Evolutionary conservation across 2,329 filamentous ascomycete species (phyloP).

Genomic region (Helotiales sp.): DNA sequence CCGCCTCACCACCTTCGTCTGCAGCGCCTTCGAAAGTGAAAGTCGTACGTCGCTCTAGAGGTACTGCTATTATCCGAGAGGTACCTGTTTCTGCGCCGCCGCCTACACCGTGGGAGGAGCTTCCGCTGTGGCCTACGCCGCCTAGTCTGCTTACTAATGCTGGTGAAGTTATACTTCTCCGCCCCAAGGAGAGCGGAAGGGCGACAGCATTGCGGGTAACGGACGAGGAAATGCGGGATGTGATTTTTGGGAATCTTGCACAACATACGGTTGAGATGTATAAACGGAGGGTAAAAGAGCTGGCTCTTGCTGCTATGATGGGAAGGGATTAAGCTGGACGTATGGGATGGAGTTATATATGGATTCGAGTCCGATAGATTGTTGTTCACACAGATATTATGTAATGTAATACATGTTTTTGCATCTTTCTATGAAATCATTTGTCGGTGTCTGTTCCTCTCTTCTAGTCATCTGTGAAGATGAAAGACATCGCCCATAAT

Average conservation of each 20-base stretch:
- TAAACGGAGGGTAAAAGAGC: neutral
- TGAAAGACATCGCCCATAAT: no score
- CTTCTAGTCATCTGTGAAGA: no score
- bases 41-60: neutral
- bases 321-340: neutral
- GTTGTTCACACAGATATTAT: no score
- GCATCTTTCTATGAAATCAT: no score
- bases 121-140: slow-evolving; percentile 6
- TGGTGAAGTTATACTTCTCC: slow-evolving; percentile 5
- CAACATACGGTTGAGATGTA: neutral
- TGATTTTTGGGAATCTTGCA: neutral
- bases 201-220: slow-evolving; percentile 5
- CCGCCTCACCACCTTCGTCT: neutral
- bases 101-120: slow-evolving; percentile 5
- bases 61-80: neutral
- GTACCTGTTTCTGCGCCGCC: slow-evolving; percentile 5
- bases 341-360: neutral
- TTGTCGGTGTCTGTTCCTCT: no score
- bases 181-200: slow-evolving; percentile 5
- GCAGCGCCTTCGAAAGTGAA: neutral
- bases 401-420: no score
- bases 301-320: neutral
- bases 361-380: no score
- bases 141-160: slow-evolving; percentile 1
- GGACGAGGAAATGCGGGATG: neutral